Conservation (phyloP, 129 eudicot species). For the Deinandra increscens region DNA sequence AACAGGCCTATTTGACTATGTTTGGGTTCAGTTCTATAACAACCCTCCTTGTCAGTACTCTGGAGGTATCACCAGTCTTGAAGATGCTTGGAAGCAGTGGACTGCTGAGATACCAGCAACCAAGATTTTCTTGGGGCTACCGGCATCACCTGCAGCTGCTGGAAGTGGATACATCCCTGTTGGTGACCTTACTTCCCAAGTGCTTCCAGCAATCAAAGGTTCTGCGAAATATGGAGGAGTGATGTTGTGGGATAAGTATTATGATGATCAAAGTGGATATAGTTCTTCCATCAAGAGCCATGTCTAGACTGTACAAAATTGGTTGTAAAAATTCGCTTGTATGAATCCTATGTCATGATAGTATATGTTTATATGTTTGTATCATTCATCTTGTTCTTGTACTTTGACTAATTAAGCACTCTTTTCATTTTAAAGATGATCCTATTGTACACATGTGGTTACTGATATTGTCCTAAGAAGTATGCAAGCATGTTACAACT, state of each 20-base stretch:
- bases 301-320: slow-evolving; percentile 18
- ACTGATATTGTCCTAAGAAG: no score
- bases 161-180: slow-evolving; percentile 35
- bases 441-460: no score
- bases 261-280: slow-evolving; percentile 37
- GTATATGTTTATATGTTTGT: background rate
- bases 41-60: slow-evolving; percentile 38
- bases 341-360: background rate
- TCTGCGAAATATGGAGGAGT: slow-evolving; percentile 36
- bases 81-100: slow-evolving; percentile 42
- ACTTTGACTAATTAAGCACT: background rate
- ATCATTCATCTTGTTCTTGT: background rate
- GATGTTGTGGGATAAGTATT: slow-evolving; percentile 38
- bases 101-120: slow-evolving; percentile 21
- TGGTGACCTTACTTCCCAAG: slow-evolving; percentile 32
- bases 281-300: slow-evolving; percentile 31
- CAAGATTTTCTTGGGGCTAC: slow-evolving; percentile 42
- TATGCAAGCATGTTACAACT: background rate
- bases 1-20: slow-evolving; percentile 34
- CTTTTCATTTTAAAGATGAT: background rate
- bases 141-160: slow-evolving; percentile 43
- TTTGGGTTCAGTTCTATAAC: slow-evolving; percentile 36
- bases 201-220: slow-evolving; percentile 34
- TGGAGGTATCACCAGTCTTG: slow-evolving; percentile 19
- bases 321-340: slow-evolving; percentile 8